Percentiles rank a stretch among this genome's conserved stretches.
These are phyloP conservation scores for Xanthoconium stramineum DNA, from an alignment of 768 basidiomycete genomes.

Conservation along the genomic window DNA sequence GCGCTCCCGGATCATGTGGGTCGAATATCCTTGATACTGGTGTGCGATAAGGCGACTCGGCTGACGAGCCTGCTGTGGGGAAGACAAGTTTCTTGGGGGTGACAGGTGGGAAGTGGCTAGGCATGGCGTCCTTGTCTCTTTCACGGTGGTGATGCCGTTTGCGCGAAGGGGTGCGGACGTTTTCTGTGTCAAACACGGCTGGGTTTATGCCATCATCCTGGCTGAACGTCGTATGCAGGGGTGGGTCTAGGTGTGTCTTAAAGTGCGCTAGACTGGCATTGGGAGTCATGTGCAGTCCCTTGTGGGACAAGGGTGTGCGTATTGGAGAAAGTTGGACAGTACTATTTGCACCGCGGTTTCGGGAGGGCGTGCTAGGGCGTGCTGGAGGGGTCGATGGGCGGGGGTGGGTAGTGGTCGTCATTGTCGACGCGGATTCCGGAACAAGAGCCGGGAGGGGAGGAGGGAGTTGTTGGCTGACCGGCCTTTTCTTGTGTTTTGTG, in stretches of 20 bases:
- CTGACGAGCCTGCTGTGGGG: constrained; percentile 22
- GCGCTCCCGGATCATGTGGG: constrained; percentile 64
- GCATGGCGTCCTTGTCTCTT: constrained; percentile 18
- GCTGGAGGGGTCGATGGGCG: constrained; percentile 36
- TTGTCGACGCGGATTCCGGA: constrained; percentile 18
- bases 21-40: constrained; percentile 55
- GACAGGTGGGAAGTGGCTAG: constrained; percentile 32
- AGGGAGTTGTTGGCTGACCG: constrained; percentile 12
- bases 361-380: constrained; percentile 40
- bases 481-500: constrained; percentile 22
- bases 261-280: constrained; percentile 63
- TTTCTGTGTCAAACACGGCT: constrained; percentile 34
- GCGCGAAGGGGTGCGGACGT: constrained; percentile 45
- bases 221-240: constrained; percentile 36
- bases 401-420: constrained; percentile 10
- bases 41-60: constrained; percentile 48
- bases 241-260: constrained; percentile 66
- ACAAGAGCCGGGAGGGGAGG: constrained; percentile 26
- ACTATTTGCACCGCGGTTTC: constrained; percentile 20
- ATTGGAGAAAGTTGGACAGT: constrained; percentile 51
- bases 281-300: constrained; percentile 68
- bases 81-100: constrained; percentile 45
- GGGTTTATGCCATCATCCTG: constrained; percentile 34
- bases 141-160: constrained; percentile 36
- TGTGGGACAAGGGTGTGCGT: constrained; percentile 67